Base-by-base conservation (phyloP, 441 rosid genomes). In the Erodium trifolium region DNA sequence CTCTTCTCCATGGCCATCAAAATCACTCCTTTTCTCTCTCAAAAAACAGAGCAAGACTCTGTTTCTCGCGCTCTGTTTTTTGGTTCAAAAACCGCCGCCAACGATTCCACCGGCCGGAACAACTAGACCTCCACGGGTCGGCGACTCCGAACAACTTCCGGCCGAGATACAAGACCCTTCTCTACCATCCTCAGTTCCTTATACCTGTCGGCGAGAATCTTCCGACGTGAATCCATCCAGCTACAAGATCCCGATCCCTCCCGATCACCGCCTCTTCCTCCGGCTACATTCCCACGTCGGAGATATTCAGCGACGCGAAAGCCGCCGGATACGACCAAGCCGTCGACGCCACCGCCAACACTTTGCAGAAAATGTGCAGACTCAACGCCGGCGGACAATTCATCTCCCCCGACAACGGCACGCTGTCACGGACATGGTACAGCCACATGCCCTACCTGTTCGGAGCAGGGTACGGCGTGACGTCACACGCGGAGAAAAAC, bases 211-310 rank as follows among this genome's bases (percentile, higher is more conserved):
- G 47, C 47, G 10, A 41, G 47, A 41, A 1, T 41, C 10, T 41
- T 41, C 47, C 7, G 1, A 41, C 45, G n/a, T n/a, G n/a, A n/a
- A 39, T 4, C 45, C 4, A 39, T 39, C 45, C 7, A 39, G 45
- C 45, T 39, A 39, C 45, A 39, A 39, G 45, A 5, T 41, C 9
- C 9, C 1, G 47, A 5, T 41, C 10, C 47, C 10, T 41, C 47
- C 47, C 4, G 0, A 1, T 23, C 47, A 10, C 10, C 47, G 47
- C 47, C 47, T 41, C 8, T 41, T 7, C 10, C 47, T 92, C 12
- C 88, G 97, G 74, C 89, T 92, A 35, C 98, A 92, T 67, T 90
- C 90, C 99, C 53, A 73, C 88, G 45, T 97, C 99, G 1, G 95
- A 86, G 68, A 77, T 10, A 29, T 70, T 87, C 70, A 67, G 89